Evolutionary conservation across 164 flowering plant species (phyloP).

Genomic region (Umbellularia californica): DNA sequence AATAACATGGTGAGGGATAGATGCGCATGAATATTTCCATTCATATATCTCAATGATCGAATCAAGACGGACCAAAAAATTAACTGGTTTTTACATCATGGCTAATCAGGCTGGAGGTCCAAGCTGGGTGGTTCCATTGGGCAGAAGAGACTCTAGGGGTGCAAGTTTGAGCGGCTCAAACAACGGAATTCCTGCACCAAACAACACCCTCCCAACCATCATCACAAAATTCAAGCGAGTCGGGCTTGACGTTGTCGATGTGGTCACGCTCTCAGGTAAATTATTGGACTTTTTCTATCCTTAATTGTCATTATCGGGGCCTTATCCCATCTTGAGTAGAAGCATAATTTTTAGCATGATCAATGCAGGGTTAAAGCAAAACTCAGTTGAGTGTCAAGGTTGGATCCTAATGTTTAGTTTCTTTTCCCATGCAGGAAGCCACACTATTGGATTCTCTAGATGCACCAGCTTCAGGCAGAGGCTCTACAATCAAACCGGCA

Average conservation of each 20-base stretch:
- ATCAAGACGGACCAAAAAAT: neutral
- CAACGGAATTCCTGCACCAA: constrained; percentile 92
- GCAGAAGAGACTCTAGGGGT: constrained; percentile 76
- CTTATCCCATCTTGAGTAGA: too few relatives aligned
- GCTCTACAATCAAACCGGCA: constrained; percentile 86
- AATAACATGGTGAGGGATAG: too few relatives aligned
- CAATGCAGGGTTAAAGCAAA: neutral
- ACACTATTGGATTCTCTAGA: constrained; percentile 84
- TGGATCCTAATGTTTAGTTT: neutral
- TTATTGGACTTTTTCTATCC: neutral
- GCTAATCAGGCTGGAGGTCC: constrained; percentile 74
- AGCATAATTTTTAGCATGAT: too few relatives aligned
- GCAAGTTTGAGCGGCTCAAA: constrained; percentile 94
- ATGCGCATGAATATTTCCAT: too few relatives aligned
- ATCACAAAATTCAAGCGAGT: constrained; percentile 74
- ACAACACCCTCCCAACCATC: constrained; percentile 88
- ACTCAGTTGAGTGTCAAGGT: too few relatives aligned
- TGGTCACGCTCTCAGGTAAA: constrained; percentile 89
- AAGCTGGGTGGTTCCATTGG: constrained; percentile 85
- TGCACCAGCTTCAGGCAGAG: constrained; percentile 94
- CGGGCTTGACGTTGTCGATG: constrained; percentile 72
- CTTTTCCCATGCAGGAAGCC: constrained; percentile 60
- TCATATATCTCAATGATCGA: neutral
- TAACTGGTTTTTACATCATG: neutral
- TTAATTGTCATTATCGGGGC: too few relatives aligned